Evolutionary conservation across 2,329 filamentous ascomycete species (phyloP).

Genomic region (Emmonsiellopsis sp.): DNA sequence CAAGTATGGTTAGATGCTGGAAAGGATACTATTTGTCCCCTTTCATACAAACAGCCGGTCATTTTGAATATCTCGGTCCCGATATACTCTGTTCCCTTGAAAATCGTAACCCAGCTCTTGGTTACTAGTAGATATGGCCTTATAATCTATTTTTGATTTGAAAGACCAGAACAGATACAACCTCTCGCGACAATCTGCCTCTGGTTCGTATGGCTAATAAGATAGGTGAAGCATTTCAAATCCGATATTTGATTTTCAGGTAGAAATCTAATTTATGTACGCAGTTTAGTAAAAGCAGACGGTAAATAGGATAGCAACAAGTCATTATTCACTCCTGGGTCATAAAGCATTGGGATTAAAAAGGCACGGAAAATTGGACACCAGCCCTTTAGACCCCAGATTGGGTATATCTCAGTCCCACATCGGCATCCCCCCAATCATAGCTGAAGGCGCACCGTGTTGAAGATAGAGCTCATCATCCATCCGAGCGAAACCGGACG

Average conservation of each 20-base stretch:
- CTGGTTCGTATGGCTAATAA: no score
- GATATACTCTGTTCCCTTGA: no score
- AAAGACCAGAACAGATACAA: no score
- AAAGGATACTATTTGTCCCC: no score
- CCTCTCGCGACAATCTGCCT: no score
- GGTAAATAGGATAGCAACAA: conserved; percentile 80
- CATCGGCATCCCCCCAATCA: conserved; percentile 13
- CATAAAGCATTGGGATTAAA: conserved; percentile 71
- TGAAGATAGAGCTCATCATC: conserved; percentile 20
- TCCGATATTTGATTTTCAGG: conserved; percentile 37
- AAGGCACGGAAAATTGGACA: conserved; percentile 40
- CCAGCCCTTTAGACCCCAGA: conserved; percentile 28
- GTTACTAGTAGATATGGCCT: no score
- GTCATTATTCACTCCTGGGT: conserved; percentile 62
- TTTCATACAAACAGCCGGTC: no score
- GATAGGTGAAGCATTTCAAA: conserved; percentile 54
- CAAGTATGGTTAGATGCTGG: no score
- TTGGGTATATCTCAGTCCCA: conserved; percentile 22
- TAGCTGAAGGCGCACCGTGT: conserved; percentile 4
- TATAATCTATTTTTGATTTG: no score
- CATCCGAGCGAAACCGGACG: conserved; percentile 17
- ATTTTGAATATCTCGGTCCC: no score
- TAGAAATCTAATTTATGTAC: conserved; percentile 56
- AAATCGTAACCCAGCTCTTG: no score
- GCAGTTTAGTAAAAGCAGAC: conserved; percentile 61